These are phyloP conservation scores for Clarireedia monteithiana DNA, from an alignment of 2,329 filamentous ascomycete genomes.

Conservation along the genomic window DNA sequence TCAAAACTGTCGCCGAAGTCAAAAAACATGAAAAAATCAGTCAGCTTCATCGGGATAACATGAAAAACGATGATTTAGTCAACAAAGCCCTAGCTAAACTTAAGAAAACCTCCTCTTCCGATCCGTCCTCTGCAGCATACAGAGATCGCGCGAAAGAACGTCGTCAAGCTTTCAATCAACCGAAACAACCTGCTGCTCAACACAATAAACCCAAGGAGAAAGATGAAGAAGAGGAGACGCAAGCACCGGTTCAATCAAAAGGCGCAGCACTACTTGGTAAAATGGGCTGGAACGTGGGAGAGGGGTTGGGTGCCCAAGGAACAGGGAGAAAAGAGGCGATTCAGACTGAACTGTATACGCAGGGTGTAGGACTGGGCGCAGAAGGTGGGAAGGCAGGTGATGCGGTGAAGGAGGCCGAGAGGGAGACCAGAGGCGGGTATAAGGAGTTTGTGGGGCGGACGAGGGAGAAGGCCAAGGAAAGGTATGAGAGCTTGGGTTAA, in stretches of 20 bases:
- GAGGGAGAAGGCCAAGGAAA: conserved; percentile 58
- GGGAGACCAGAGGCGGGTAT: conserved; percentile 52
- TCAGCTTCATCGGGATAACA: conserved; percentile 46
- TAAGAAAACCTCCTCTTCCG: conserved; percentile 23
- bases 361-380: conserved; percentile 62
- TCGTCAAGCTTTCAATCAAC: conserved; percentile 53
- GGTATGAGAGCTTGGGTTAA: conserved; percentile 50
- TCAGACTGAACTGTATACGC: conserved; percentile 55
- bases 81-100: conserved; percentile 33
- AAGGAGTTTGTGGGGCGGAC: conserved; percentile 56
- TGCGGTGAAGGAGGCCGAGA: conserved; percentile 54
- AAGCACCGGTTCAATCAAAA: conserved; percentile 43
- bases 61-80: conserved; percentile 42
- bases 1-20: conserved; percentile 46
- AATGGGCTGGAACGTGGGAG: conserved; percentile 63
- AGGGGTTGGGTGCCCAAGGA: conserved; percentile 56
- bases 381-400: conserved; percentile 63
- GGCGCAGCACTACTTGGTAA: conserved; percentile 62
- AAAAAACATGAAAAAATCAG: conserved; percentile 53
- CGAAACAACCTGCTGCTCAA: conserved; percentile 41
- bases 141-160: conserved; percentile 60
- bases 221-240: conserved; percentile 33
- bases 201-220: conserved; percentile 27
- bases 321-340: conserved; percentile 57
- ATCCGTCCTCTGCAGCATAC: conserved; percentile 18